Percentiles rank a stretch among this genome's conserved stretches.
phyloP scores from a whole-genome alignment of 352 stramenopile species.

The Halophytophthora batemanensis region DNA sequence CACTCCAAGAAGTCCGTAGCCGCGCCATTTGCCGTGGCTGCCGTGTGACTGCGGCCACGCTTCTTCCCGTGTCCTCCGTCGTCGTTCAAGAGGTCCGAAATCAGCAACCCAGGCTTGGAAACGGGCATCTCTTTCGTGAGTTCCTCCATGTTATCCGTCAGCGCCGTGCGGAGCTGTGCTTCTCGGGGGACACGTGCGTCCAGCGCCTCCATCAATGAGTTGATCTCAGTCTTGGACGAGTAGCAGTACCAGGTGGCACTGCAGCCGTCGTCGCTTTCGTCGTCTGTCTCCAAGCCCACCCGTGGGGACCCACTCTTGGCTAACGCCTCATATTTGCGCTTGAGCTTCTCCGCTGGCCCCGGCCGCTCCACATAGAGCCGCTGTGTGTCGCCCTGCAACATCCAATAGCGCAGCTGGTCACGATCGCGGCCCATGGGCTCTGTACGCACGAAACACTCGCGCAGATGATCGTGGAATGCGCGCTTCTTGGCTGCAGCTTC shows the following conservation, averaged over 20 bases:
- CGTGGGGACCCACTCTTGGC: conserved; percentile 24
- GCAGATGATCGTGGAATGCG: conserved; percentile 57
- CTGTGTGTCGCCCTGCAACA: conserved; percentile 60
- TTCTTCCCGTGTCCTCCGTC: conserved; percentile 43
- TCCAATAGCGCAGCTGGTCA: conserved; percentile 61
- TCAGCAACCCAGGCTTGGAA: conserved; percentile 67
- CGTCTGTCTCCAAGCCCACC: conserved; percentile 15
- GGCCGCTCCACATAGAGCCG: conserved; percentile 73
- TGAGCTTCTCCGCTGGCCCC: conserved; percentile 34
- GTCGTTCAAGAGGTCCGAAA: conserved; percentile 73
- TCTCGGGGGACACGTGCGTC: conserved; percentile 51
- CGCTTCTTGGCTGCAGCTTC: conserved; percentile 60
- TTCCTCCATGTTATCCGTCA: conserved; percentile 64
- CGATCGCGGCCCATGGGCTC: conserved; percentile 72
- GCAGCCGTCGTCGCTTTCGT: conserved; percentile 12
- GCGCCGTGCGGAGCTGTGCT: conserved; percentile 34
- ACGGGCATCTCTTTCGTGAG: conserved; percentile 64
- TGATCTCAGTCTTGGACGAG: conserved; percentile 56
- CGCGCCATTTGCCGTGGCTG: conserved; percentile 3
- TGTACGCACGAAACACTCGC: conserved; percentile 68
- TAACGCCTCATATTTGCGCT: conserved; percentile 44
- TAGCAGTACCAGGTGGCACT: conserved; percentile 66
- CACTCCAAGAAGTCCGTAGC: conserved; percentile 45
- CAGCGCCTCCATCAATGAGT: conserved; percentile 52
- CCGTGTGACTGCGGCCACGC: conserved; percentile 19